These are phyloP conservation scores for Athelia psychrophila DNA, from an alignment of 1,284 basidiomycete species.

Conservation along the genomic window DNA sequence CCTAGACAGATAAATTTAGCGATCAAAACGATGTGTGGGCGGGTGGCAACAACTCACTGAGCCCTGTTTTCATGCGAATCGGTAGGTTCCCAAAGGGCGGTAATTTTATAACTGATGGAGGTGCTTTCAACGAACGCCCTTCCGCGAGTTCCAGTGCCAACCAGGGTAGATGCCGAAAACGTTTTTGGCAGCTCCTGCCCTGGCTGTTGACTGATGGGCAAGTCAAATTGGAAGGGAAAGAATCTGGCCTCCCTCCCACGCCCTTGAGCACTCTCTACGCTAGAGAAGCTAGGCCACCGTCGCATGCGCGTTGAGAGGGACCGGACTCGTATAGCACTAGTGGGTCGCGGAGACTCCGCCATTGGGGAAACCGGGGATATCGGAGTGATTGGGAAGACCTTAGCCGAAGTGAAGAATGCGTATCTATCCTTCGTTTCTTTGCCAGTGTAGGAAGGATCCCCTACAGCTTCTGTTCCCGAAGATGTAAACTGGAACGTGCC, in stretches of 20 bases:
- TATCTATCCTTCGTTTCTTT: constrained; percentile 40
- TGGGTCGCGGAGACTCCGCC: constrained; percentile 33
- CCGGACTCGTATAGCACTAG: constrained; percentile 50
- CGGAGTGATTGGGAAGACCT: no score
- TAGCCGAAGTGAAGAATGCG: constrained; percentile 54
- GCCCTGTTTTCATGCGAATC: constrained; percentile 40
- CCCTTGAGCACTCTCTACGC: constrained; percentile 22
- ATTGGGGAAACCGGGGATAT: constrained; percentile 40
- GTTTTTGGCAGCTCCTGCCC: constrained; percentile 63
- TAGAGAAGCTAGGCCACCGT: constrained; percentile 39
- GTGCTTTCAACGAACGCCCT: constrained; percentile 38
- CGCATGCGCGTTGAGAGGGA: constrained; percentile 40
- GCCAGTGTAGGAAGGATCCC: constrained; percentile 13
- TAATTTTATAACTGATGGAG: constrained; percentile 52
- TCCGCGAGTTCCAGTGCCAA: constrained; percentile 23
- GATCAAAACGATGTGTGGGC: constrained; percentile 7
- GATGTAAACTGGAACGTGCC: constrained; percentile 55
- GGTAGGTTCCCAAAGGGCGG: constrained; percentile 56
- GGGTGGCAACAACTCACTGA: constrained; percentile 39
- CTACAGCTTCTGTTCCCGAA: constrained; percentile 23
- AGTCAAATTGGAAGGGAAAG: constrained; percentile 56
- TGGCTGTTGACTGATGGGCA: constrained; percentile 44
- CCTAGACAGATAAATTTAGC: constrained; percentile 28
- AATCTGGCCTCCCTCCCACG: constrained; percentile 25
- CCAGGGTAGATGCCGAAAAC: constrained; percentile 35